phyloP scores from a whole-genome alignment of 768 basidiomycete species.

The Boletus sp. region DNA sequence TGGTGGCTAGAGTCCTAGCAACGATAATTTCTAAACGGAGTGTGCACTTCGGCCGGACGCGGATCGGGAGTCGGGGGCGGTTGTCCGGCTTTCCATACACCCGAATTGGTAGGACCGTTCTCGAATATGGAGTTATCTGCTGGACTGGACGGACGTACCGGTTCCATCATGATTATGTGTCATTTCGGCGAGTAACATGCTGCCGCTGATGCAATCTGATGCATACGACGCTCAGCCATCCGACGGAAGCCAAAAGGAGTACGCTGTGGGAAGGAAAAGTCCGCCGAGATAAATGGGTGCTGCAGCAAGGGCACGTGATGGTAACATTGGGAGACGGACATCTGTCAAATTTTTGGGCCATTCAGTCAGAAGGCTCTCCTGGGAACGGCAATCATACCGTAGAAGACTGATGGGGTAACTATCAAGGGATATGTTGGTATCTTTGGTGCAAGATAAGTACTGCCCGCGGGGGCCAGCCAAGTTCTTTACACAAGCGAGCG shows the following conservation, averaged over 20 bases:
- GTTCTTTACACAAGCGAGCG: background rate
- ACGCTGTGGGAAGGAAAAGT: background rate
- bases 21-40: no score
- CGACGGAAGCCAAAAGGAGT: slow-evolving; percentile 6
- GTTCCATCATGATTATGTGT: background rate
- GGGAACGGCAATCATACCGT: background rate
- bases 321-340: background rate
- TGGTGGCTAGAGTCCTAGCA: no score
- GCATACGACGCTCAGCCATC: background rate
- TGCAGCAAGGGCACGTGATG: slow-evolving; percentile 3
- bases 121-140: slow-evolving; percentile 2
- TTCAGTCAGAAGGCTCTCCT: background rate
- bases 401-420: slow-evolving; percentile 9
- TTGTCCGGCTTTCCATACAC: no score
- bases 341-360: background rate
- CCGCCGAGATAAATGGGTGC: background rate
- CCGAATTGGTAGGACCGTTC: background rate
- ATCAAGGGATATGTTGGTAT: slow-evolving; percentile 2
- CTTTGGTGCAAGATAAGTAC: background rate
- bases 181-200: background rate
- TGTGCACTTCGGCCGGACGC: no score
- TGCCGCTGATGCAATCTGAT: background rate
- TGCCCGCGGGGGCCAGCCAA: background rate
- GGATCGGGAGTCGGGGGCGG: no score
- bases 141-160: background rate